Base-by-base conservation (phyloP, 1,284 basidiomycete species). In the Marasmius oreades region DNA sequence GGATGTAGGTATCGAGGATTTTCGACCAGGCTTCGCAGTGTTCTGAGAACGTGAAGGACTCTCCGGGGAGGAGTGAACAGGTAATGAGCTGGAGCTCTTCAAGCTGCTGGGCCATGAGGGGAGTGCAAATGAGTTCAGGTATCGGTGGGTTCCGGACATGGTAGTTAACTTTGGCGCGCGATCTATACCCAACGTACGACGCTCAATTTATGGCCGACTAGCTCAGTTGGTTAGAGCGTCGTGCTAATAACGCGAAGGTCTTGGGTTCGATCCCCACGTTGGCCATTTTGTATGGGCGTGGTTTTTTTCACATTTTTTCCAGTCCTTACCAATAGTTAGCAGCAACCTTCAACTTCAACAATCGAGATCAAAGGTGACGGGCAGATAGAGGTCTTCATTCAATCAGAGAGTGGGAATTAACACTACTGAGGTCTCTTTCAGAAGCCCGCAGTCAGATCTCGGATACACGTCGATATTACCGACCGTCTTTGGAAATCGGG, bases 11-110 rank as follows among this genome's bases (percentile, higher is more conserved):
- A 1, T 55, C 16, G 10, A 59, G 37, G 36, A 34, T 37, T 10
- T 45, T 33, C 11, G 55, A 53, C 81, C 82, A 84, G 6, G 50
- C 43, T 0, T 66, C 62, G 8, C 67, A 59, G 28, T 77, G 73
- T 5, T 77, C 72, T 1, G 75, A 53, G 53, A 84, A 77, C 0
- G 64, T 56, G 33, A 89, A 66, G 0, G 63, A 43, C 70, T 90
- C 87, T 2, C 74, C 77, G 0, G 84, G 82, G 7, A 90, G 73
- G 1, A 90, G 74, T 0, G 86, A 87, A 34, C 77, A 81, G 53
- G 70, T 71, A 8, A 86, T 74, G 28, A 86, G 69, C 44, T 79
- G 73, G 0, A 85, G 68, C 63, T 85, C 82, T 65, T 79, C 77
- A 23, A 82, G 68, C 24, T 72, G 70, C n/a, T n/a, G n/a, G n/a